Base-by-base conservation (phyloP, 2,329 filamentous ascomycete genomes). In the Ciborinia camelliae region DNA sequence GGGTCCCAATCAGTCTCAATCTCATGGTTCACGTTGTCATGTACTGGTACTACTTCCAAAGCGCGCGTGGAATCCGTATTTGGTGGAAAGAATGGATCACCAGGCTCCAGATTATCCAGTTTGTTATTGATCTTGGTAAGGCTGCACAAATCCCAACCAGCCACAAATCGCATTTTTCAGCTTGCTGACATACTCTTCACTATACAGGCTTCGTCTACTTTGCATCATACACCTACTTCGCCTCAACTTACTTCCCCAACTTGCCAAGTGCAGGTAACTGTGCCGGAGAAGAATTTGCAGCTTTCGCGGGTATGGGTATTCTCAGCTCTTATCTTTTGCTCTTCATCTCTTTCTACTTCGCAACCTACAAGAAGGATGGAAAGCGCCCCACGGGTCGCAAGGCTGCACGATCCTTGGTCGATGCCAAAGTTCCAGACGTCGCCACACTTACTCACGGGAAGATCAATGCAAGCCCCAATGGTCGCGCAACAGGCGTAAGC, bases 1-100 rank as follows among this genome's bases (percentile, higher is more conserved):
- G 94, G 94, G 91, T 97, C 64, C 88, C 90, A 68, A 98, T 98
- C 77, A 89, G 87, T 62, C 86, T 98, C 73, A 98, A 98, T 85
- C 81, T 98, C 75, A 87, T 86, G 69, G 94, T 98, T 63, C 94
- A 98, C 81, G 94, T 98, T 66, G 90, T 97, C 77, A 98, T 98
- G 94, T 98, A 98, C 89, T 97, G 93, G 93, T 98, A 98, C 88
- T 98, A 98, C 86, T 98, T 98, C 89, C 94, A 98, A 85, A 94
- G 91, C 76, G 93, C 94, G 63, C 92, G 94, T 73, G 95, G 95
- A 72, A 87, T 98, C 79, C 89, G 89, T 75, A 95, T 97, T 80
- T 97, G 93, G 93, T 98, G 94, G 94, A 98, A 98, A 90, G 92
- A 97, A 81, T 98, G 94, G 90, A 96, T 98, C 77, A 98, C 94